phyloP scores from a whole-genome alignment of 805 yeast species.

The Metschnikowia kofuensis region DNA sequence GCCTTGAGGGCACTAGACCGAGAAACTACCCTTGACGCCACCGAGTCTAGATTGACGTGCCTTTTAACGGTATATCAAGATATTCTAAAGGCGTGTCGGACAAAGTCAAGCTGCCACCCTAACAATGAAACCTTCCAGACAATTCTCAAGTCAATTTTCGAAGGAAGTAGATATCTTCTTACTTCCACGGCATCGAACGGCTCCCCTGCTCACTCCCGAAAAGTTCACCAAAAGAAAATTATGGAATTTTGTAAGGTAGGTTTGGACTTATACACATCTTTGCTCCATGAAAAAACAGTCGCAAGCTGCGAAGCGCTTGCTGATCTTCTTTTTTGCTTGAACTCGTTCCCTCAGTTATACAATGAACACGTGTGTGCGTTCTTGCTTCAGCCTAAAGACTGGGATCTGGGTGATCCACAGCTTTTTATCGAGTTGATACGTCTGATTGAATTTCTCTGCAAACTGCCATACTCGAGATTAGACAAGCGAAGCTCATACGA shows the following conservation, averaged over 20 bases:
- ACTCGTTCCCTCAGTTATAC: conserved; percentile 27
- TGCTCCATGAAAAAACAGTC: conserved; percentile 37
- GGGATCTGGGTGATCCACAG: conserved; percentile 22
- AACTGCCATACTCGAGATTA: conserved; percentile 15
- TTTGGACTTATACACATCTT: conserved; percentile 44
- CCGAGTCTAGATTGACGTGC: conserved; percentile 60
- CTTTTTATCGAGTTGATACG: conserved; percentile 38
- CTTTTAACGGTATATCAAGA: conserved; percentile 68
- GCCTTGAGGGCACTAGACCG: conserved; percentile 45
- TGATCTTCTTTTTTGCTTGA: conserved; percentile 32
- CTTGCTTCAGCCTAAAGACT: conserved; percentile 27
- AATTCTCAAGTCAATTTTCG: conserved; percentile 47
- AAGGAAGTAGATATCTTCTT: conserved; percentile 42
- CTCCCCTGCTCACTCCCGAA: conserved; percentile 44
- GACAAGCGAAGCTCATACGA: conserved; percentile 23
- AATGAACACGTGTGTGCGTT: conserved; percentile 18
- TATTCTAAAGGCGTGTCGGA: conserved; percentile 34
- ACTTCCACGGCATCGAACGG: conserved; percentile 40
- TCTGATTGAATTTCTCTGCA: conserved; percentile 24
- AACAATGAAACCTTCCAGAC: conserved; percentile 49
- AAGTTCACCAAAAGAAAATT: conserved; percentile 43
- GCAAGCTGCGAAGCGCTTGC: conserved; percentile 33
- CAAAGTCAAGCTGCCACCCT: conserved; percentile 45
- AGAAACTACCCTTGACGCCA: conserved; percentile 28
- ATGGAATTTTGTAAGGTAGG: conserved; percentile 45